Percentiles rank a stretch among this genome's conserved stretches.
Conservation (phyloP, 2,329 filamentous ascomycete genomes). For the Fusarium hostae region DNA sequence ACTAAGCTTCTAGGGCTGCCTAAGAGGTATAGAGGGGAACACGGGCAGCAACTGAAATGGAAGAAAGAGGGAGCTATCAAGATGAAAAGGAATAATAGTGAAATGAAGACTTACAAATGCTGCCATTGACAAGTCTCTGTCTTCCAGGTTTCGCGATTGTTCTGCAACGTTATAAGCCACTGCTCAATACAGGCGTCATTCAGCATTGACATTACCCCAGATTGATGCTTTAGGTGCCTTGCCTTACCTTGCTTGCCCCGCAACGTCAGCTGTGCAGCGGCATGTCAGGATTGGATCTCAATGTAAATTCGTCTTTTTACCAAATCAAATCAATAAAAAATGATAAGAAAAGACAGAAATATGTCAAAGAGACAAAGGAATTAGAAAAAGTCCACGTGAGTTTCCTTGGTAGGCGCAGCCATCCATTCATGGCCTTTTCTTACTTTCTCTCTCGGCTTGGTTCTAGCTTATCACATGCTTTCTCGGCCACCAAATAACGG, state of each 20-base stretch:
- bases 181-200: constrained; percentile 46
- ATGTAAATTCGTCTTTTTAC: not conserved
- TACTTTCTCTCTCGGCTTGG: constrained; percentile 20
- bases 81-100: not conserved
- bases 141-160: constrained; percentile 37
- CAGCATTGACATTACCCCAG: constrained; percentile 36
- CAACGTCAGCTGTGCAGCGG: constrained; percentile 32
- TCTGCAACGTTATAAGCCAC: constrained; percentile 39
- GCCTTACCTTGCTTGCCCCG: constrained; percentile 26
- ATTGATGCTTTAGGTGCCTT: constrained; percentile 6
- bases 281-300: constrained; percentile 8
- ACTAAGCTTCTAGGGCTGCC: constrained; percentile 2
- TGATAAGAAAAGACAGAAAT: not conserved
- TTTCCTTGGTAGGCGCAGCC: constrained; percentile 32
- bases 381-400: constrained; percentile 40
- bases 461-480: constrained; percentile 41
- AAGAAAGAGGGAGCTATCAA: not conserved
- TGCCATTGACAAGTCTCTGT: constrained; percentile 45
- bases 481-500: constrained; percentile 7
- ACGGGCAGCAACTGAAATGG: not conserved
- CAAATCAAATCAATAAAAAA: not conserved
- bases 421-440: constrained; percentile 19
- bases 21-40: not conserved
- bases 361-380: not conserved
- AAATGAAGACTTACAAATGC: constrained; percentile 48